phyloP scores from a whole-genome alignment of 495 filamentous ascomycete species.

The Penicillium silybi region DNA sequence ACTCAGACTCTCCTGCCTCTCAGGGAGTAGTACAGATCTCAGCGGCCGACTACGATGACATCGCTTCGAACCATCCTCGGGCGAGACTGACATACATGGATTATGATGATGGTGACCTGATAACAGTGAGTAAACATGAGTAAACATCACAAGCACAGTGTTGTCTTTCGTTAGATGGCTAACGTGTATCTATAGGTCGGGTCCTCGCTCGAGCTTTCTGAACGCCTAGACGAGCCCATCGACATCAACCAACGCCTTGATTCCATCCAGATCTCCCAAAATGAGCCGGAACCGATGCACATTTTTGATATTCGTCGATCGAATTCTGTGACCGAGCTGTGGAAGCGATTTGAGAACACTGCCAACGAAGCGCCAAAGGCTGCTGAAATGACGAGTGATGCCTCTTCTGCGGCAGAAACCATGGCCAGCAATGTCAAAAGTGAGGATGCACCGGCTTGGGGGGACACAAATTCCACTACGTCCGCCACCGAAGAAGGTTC shows the following conservation, averaged over 20 bases:
- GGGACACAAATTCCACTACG: not conserved
- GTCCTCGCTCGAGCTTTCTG: slow-evolving; percentile 47
- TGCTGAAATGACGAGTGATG: not conserved
- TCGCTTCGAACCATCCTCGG: slow-evolving; percentile 44
- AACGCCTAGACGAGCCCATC: slow-evolving; percentile 47
- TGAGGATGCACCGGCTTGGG: slow-evolving; percentile 1
- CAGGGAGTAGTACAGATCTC: slow-evolving; percentile 37
- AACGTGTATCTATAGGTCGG: slow-evolving; percentile 38
- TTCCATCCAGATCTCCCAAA: slow-evolving; percentile 8
- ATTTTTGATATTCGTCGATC: slow-evolving; percentile 47
- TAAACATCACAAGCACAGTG: not conserved
- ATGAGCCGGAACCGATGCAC: slow-evolving; percentile 33
- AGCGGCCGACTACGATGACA: slow-evolving; percentile 45
- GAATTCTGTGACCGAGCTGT: slow-evolving; percentile 41
- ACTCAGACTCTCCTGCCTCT: slow-evolving; percentile 2
- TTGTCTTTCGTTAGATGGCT: not conserved
- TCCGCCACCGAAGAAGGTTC: slow-evolving; percentile 8
- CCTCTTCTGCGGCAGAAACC: not conserved
- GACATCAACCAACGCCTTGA: slow-evolving; percentile 2
- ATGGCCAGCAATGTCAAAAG: not conserved
- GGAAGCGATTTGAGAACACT: slow-evolving; percentile 32
- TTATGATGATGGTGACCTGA: slow-evolving; percentile 56
- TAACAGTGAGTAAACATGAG: slow-evolving; percentile 47
- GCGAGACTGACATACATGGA: slow-evolving; percentile 51
- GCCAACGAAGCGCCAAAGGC: not conserved